Evolutionary conservation across 1,284 basidiomycete species (phyloP), one percentile per base, ranked within the genome.

Genomic region (Mycosarcoma mackinlayi): DNA sequence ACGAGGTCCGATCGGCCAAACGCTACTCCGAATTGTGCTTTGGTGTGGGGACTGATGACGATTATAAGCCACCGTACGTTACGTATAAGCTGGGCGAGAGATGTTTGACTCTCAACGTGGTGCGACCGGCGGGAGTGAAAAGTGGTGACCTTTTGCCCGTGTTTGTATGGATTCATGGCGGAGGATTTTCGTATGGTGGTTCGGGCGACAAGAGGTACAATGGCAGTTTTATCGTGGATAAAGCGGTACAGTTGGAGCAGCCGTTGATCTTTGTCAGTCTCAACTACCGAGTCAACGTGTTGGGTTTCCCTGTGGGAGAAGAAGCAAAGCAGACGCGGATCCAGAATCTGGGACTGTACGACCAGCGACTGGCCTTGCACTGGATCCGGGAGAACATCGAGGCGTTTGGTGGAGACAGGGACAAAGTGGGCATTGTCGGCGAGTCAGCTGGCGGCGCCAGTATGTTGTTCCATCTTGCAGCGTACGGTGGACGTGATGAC

Each of bases 361-460:
- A 76, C 34, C 75, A 76, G 52, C 42, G 73, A 8, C 33, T 56
- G 10, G 75, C 75, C 1, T 52, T 75, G 19, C 40, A 54, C n/a
- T 76, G 75, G 75, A 61, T 72, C 19, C 27, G 40, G 6, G 48
- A 63, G n/a, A 72, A 75, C 49, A 73, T 75, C 35, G 57, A 25
- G 6, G 39, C 50, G 5, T 76, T 76, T 35, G 73, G 75, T 8
- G 75, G 75, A 10, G 75, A 76, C 33, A 37, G 19, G 10, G 35
- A 52, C 21, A 50, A 50, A 9, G 49, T 76, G 4, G 69, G 63
- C 14, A 66, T 76, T 34, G 30, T 40, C 2, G 74, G 74, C n/a
- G 68, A 76, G 39, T 60, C 54, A 9, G 71, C 74, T 1, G 74
- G 74, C 8, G 74, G 68, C 13, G 55, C 46, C 3, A 55, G 46